Base-by-base conservation (phyloP, 2,329 filamentous ascomycete genomes). In the Sporothrix globosa region DNA sequence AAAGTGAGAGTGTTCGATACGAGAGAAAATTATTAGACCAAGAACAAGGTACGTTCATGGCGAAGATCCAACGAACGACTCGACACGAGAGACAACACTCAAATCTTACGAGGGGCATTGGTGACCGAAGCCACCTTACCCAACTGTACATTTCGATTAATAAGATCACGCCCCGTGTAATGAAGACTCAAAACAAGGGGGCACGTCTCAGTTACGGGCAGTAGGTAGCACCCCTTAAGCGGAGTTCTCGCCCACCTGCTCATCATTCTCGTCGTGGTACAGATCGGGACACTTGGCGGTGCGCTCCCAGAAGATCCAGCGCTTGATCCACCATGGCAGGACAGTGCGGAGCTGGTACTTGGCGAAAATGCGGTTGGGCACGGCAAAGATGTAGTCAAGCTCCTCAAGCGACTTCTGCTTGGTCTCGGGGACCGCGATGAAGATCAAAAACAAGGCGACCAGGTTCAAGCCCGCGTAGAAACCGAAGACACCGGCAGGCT, bases 341-440 rank as follows among this genome's bases (percentile, higher is more conserved):
- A 73, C 72, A 9, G 85, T 83, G 72, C 21, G 6, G 2, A 70
- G 10, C 44, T 71, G 61, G 61, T 70, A 68, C 34, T 68, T 70
- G 17, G 67, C 61, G 21, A 58, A 71, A 10, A 44, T n/a, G 53
- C 83, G 79, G 7, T 86, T 88, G 1, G 87, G 87, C 3, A 90
- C 87, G 4, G 85, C 86, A 75, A 87, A 87, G 67, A 88, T 83
- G 71, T 86, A 85, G 74, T 91, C 88, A 48, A 91, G 79, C 76
- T 88, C 86, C 76, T 87, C 85, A 13, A 84, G 78, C 1, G 85
- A 87, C 44, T 82, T 82, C 74, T 87, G 85, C 78, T 89, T 89
- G 14, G 87, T 89, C 76, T 89, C 87, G 0, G 86, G 86, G 2
- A 88, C 79, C 76, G 80, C 84, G 39, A 87, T 76, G 77, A 88